phyloP scores from a whole-genome alignment of 106 monocot species.

The Vanilla planifolia region DNA sequence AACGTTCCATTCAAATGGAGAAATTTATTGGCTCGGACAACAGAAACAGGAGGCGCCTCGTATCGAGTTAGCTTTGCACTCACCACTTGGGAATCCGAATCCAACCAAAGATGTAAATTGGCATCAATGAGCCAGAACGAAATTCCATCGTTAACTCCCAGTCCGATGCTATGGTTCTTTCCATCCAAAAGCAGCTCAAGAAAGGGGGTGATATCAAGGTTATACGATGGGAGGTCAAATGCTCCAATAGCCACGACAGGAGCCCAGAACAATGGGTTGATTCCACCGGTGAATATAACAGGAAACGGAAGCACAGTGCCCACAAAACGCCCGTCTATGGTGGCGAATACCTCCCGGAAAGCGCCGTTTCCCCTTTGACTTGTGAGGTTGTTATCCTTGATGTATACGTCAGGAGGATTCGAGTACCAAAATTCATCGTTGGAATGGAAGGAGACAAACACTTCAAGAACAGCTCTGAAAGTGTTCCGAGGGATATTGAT shows the following conservation, averaged over 20 bases:
- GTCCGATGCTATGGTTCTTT: conserved; percentile 35
- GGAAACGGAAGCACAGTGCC: conserved; percentile 58
- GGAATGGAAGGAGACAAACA: conserved; percentile 52
- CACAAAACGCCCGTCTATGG: conserved; percentile 30
- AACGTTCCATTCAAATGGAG: conserved; percentile 40
- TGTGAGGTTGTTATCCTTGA: conserved; percentile 56
- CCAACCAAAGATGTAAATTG: conserved; percentile 73
- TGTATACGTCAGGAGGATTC: conserved; percentile 60
- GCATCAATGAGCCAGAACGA: conserved; percentile 68
- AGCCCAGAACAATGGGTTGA: conserved; percentile 69
- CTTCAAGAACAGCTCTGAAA: conserved; percentile 58
- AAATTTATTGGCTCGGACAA: conserved; percentile 15
- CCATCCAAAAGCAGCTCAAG: conserved; percentile 57
- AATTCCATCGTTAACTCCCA: conserved; percentile 43
- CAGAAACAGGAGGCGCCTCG: conserved; percentile 18
- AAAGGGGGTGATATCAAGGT: conserved; percentile 60
- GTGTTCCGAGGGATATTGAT: conserved; percentile 47
- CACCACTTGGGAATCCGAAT: conserved; percentile 14
- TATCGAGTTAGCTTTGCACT: conserved; percentile 21
- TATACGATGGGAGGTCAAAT: conserved; percentile 64
- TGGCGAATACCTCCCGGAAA: conserved; percentile 43
- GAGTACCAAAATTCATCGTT: conserved; percentile 87
- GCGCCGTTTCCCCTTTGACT: conserved; percentile 51
- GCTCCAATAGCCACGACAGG: conserved; percentile 63
- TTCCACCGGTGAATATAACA: conserved; percentile 64